These are phyloP conservation scores for Coemansia sp. DNA, from an alignment of 192 early-diverging fungal species.

Conservation along the genomic window DNA sequence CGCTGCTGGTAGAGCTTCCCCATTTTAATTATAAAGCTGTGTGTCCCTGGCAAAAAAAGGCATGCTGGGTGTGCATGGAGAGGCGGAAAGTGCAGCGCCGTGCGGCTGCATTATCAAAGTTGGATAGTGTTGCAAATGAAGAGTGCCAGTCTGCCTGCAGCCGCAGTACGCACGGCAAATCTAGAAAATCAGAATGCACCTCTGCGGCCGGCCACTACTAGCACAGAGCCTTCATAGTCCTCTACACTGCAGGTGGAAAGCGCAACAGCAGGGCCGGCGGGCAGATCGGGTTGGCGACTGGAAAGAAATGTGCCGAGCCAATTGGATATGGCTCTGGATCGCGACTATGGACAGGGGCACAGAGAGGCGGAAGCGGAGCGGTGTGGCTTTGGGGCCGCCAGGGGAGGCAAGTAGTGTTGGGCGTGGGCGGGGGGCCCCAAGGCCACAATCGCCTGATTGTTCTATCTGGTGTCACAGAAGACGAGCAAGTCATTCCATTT, in stretches of 20 bases:
- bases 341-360: not conserved
- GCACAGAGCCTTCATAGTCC: not conserved
- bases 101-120: too few species aligned
- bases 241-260: not conserved
- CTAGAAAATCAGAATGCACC: constrained; percentile 43
- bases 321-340: not conserved
- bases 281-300: not conserved
- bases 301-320: constrained; percentile 1
- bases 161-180: constrained; percentile 11
- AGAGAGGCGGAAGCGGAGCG: not conserved
- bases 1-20: too few species aligned
- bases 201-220: not conserved
- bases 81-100: too few species aligned
- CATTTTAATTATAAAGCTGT: too few species aligned
- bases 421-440: not conserved
- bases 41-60: too few species aligned
- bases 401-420: not conserved
- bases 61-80: too few species aligned
- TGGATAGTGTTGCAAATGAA: not conserved
- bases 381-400: constrained; percentile 10
- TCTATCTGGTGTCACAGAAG: not conserved
- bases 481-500: not conserved
- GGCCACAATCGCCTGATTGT: constrained; percentile 16
- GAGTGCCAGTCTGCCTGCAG: constrained; percentile 1
- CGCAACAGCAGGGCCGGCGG: not conserved